Conservation (phyloP, 495 filamentous ascomycete genomes). For the Hyaloscypha bicolor region DNA sequence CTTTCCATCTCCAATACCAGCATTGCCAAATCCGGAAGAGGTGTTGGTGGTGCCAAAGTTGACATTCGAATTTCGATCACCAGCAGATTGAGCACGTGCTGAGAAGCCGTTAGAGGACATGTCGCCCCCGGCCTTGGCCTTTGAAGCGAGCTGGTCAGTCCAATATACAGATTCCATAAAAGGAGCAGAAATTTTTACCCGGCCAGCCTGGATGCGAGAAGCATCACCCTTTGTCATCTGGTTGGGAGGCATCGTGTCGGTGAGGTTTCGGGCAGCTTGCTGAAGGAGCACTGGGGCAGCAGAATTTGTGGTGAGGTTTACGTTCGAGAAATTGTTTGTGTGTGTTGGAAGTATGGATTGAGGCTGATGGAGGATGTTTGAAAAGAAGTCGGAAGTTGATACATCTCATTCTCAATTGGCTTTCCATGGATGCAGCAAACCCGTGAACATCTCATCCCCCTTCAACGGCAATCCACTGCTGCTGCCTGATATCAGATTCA, state of each 20-base stretch:
- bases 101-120: conserved; percentile 3
- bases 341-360: too few relatives aligned
- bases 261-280: background rate
- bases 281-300: background rate
- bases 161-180: too few relatives aligned
- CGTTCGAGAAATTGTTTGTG: too few relatives aligned
- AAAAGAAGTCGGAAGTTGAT: too few relatives aligned
- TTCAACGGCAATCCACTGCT: too few relatives aligned
- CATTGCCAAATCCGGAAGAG: background rate
- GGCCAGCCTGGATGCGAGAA: conserved; percentile 10
- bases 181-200: background rate
- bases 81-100: conserved; percentile 9
- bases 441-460: too few relatives aligned
- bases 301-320: too few relatives aligned
- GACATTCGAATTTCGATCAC: background rate
- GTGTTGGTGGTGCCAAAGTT: background rate
- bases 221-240: conserved; percentile 8
- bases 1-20: conserved; percentile 5
- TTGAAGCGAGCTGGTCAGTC: background rate
- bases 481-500: too few relatives aligned
- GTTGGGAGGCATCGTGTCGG: background rate
- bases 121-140: conserved; percentile 2
- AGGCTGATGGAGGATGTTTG: too few relatives aligned
- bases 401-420: too few relatives aligned
- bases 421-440: too few relatives aligned